Conservation (phyloP, 73 alveolate genomes). For the Diophrys appendiculata region DNA sequence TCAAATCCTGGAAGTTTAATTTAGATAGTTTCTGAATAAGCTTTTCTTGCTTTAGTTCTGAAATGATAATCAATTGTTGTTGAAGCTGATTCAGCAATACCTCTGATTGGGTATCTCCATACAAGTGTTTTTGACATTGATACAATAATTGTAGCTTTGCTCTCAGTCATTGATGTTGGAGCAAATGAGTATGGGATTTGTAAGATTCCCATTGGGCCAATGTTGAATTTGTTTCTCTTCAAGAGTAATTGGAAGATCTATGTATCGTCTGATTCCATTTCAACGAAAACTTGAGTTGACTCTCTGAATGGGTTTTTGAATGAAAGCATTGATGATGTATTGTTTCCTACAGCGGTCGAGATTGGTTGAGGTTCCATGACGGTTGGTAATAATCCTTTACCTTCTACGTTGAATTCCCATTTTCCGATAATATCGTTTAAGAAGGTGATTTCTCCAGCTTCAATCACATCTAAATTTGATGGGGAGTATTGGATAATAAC, state of each 20-base stretch:
- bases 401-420: constrained; percentile 94
- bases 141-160: constrained; percentile 86
- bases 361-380: constrained; percentile 90
- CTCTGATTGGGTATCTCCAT: constrained; percentile 96
- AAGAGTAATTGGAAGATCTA: constrained; percentile 82
- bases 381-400: constrained; percentile 97
- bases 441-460: constrained; percentile 78
- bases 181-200: constrained; percentile 94
- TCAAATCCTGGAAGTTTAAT: constrained; percentile 77
- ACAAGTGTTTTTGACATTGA: constrained; percentile 88
- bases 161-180: constrained; percentile 92
- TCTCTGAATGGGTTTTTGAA: constrained; percentile 98
- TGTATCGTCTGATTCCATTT: constrained; percentile 78
- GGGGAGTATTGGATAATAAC: constrained; percentile 93
- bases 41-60: constrained; percentile 89
- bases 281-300: constrained; percentile 74
- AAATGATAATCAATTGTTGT: constrained; percentile 84
- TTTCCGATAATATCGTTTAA: constrained; percentile 90
- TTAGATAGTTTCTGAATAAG: constrained; percentile 77
- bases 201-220: constrained; percentile 85
- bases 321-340: constrained; percentile 90
- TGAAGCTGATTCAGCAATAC: constrained; percentile 96
- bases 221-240: constrained; percentile 86
- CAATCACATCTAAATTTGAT: constrained; percentile 83
- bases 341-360: constrained; percentile 93